Base-by-base conservation (phyloP, 768 basidiomycete species). In the Pisolithus tinctorius region DNA sequence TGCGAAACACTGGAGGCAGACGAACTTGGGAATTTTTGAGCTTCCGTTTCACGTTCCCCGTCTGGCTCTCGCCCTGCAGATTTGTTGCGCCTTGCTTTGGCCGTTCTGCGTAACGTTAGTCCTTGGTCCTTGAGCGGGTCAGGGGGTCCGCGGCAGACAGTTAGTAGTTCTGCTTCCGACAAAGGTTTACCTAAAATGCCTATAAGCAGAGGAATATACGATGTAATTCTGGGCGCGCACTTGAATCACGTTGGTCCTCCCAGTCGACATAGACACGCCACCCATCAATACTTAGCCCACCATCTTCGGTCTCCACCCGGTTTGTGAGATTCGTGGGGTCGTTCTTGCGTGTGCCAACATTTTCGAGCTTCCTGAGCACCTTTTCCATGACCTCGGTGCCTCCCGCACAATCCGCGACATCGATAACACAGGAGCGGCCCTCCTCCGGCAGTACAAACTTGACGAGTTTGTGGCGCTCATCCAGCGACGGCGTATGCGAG, bases 361-460 rank as follows among this genome's bases (percentile, higher is more conserved):
- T 95, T 42, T 83, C 83, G 34, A 58, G 88, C 68, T 99, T 99
- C 64, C 82, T 88, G 55, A 99, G 72, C 1, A 89, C 93, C 58
- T 86, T 84, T 57, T 91, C 88, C 47, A 98, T 76, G 2, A 97
- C 81, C 60, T 98, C 93, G 2, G 87, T 76, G 8, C 93, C 93
- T 26, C 84, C 85, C 1, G 74, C 75, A 61, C 89, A 93, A 26
- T 88, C 82, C 3, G 82, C 80, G 13, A 93, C 84, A 62, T 94
- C 85, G 53, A 98, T 82, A 1, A 86, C 84, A 50, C 79, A 81
- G 4, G 83, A 78, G 41, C 83, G 79, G 3, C 86, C 84, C 60
- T 91, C 92, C 10, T 93, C 93, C 2, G 85, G 85, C 39, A 93
- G 74, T 17, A 79, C 74, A 63, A 99, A 96, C 65, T 93, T 97